Evolutionary conservation across 208 protist species (phyloP).

Genomic region (Leptomonas seymouri): DNA sequence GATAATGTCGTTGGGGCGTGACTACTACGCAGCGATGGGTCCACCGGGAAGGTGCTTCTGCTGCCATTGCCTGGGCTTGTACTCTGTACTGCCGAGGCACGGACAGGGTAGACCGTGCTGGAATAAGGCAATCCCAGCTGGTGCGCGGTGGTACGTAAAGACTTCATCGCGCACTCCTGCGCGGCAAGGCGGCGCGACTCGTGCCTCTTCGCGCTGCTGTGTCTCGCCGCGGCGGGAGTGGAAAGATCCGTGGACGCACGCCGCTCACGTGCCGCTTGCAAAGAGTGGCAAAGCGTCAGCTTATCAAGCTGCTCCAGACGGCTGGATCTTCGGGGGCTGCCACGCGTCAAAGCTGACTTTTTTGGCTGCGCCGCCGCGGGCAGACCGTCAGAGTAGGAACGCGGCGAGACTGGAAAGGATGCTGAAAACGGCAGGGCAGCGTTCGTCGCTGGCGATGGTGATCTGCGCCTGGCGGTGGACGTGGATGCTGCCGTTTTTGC

Average conservation of each 20-base stretch:
- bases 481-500: background rate
- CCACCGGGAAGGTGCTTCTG: background rate
- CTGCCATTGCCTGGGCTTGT: background rate
- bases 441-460: background rate
- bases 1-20: background rate
- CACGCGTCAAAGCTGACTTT: background rate
- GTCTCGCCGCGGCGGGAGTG: background rate
- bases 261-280: background rate
- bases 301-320: background rate
- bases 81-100: background rate
- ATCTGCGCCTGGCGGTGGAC: background rate
- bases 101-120: background rate
- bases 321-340: background rate
- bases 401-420: too few relatives aligned
- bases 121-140: constrained; percentile 16
- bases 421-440: background rate
- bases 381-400: background rate
- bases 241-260: background rate
- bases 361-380: background rate
- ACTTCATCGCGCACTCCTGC: constrained; percentile 21
- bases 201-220: background rate
- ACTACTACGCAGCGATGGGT: constrained; percentile 5
- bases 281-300: background rate
- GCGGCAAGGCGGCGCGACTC: constrained; percentile 12
- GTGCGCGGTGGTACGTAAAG: constrained; percentile 11